Conservation (phyloP, 768 basidiomycete species). For the Pholiota molesta region DNA sequence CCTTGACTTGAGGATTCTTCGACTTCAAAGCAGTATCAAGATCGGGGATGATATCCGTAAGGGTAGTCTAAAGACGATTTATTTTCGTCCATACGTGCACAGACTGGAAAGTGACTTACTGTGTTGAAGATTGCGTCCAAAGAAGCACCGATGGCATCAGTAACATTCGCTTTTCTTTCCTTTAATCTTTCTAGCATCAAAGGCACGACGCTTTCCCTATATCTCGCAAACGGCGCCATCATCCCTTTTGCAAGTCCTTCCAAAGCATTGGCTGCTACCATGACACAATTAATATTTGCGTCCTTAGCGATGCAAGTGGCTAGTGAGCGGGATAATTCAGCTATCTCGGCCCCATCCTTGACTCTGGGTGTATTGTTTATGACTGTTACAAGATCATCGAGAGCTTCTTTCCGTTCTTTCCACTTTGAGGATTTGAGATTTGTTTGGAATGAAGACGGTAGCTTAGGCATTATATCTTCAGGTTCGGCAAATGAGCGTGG, state of each 20-base stretch:
- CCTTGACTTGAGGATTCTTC: constrained; percentile 97
- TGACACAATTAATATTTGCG: constrained; percentile 95
- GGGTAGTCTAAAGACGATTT: constrained; percentile 56
- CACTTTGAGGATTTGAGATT: constrained; percentile 90
- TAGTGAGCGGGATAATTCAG: constrained; percentile 74
- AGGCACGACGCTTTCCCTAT: constrained; percentile 71
- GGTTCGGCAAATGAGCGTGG: constrained; percentile 81
- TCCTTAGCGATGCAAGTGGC: constrained; percentile 84
- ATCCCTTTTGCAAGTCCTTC: constrained; percentile 87
- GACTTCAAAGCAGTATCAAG: constrained; percentile 74
- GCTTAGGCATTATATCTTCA: constrained; percentile 73
- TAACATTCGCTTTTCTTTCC: constrained; percentile 90
- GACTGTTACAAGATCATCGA: constrained; percentile 79
- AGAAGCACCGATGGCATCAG: constrained; percentile 85
- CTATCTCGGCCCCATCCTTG: constrained; percentile 77
- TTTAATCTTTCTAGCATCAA: constrained; percentile 89
- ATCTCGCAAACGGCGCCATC: constrained; percentile 71
- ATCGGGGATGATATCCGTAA: constrained; percentile 85
- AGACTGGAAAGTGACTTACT: constrained; percentile 47
- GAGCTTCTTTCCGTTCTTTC: constrained; percentile 94
- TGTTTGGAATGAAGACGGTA: constrained; percentile 76
- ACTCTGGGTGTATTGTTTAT: constrained; percentile 75
- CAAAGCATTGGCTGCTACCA: constrained; percentile 81
- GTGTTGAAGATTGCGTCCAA: constrained; percentile 87
- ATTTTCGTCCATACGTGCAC: constrained; percentile 13